Percentiles rank a stretch among this genome's conserved stretches.
phyloP scores from a whole-genome alignment of 371 early-diverging fungal species.

The Mortierella sp. region DNA sequence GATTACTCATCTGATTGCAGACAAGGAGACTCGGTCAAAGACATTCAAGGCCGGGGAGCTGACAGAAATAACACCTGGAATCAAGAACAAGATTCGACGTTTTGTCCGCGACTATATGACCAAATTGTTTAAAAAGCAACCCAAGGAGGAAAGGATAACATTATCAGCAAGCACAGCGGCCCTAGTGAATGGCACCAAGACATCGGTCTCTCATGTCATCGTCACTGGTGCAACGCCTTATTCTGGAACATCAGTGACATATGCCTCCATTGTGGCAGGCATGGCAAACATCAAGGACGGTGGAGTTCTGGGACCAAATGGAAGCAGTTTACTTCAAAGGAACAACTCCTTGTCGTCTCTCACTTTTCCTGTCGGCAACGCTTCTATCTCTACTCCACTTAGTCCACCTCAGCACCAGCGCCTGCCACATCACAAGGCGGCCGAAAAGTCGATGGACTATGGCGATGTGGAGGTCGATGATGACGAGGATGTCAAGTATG shows the following conservation, averaged over 20 bases:
- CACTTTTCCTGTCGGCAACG: neutral
- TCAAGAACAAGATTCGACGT: conserved; percentile 67
- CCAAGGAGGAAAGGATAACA: conserved; percentile 36
- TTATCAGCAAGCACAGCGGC: conserved; percentile 23
- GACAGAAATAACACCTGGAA: conserved; percentile 59
- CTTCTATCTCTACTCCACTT: neutral
- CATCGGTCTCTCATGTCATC: conserved; percentile 32
- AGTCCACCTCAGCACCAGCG: neutral
- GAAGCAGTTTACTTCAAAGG: neutral
- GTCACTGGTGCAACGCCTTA: conserved; percentile 14
- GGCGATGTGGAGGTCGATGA: conserved; percentile 53
- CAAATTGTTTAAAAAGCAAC: conserved; percentile 55
- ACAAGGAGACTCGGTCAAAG: conserved; percentile 66
- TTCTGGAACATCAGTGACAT: neutral
- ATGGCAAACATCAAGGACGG: no score
- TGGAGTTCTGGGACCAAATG: neutral
- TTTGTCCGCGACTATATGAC: conserved; percentile 62
- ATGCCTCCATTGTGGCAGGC: no score
- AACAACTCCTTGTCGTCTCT: neutral
- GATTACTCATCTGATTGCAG: conserved; percentile 68
- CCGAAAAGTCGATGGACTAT: conserved; percentile 23
- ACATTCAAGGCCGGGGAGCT: conserved; percentile 56
- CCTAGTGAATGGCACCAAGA: conserved; percentile 26
- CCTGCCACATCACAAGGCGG: neutral
- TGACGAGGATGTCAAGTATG: conserved; percentile 53